phyloP scores from a whole-genome alignment of 2,329 filamentous ascomycete species.

The Didymellaceae sp. region DNA sequence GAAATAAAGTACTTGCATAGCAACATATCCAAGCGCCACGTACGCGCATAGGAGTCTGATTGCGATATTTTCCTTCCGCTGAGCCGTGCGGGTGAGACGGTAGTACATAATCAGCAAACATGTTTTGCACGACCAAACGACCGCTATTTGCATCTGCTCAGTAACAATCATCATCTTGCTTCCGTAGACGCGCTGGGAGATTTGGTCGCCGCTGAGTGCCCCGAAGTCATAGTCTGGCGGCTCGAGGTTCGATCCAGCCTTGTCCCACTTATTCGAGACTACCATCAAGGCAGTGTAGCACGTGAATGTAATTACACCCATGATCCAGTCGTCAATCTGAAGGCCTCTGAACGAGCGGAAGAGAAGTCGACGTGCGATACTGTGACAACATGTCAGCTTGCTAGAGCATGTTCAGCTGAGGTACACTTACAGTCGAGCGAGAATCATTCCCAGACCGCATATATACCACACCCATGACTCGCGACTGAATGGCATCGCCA shows the following conservation, averaged over 20 bases:
- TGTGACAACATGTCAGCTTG: constrained; percentile 26
- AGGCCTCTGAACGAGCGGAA: constrained; percentile 57
- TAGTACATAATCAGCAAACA: constrained; percentile 63
- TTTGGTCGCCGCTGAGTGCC: constrained; percentile 46
- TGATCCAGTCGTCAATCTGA: constrained; percentile 65
- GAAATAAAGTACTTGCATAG: constrained; percentile 59
- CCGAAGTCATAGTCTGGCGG: constrained; percentile 55
- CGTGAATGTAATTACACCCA: constrained; percentile 57
- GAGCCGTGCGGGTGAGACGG: constrained; percentile 53
- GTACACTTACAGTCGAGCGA: constrained; percentile 49
- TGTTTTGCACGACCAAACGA: constrained; percentile 60
- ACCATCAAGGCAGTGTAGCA: constrained; percentile 59
- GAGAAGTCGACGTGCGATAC: constrained; percentile 53
- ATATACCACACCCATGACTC: constrained; percentile 58
- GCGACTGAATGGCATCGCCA: constrained; percentile 41
- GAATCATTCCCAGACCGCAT: constrained; percentile 50
- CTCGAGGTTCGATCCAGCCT: constrained; percentile 53
- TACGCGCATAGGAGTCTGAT: constrained; percentile 57
- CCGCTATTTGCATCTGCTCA: constrained; percentile 60
- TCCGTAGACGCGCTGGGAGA: constrained; percentile 38
- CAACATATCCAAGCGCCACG: constrained; percentile 55
- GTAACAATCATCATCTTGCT: constrained; percentile 60
- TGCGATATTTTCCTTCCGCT: constrained; percentile 34
- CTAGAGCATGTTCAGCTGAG: neutral
- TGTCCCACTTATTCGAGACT: constrained; percentile 53